These are phyloP conservation scores for Eremothecium sinecaudum DNA, from an alignment of 1,139 yeast species.

Conservation along the genomic window DNA sequence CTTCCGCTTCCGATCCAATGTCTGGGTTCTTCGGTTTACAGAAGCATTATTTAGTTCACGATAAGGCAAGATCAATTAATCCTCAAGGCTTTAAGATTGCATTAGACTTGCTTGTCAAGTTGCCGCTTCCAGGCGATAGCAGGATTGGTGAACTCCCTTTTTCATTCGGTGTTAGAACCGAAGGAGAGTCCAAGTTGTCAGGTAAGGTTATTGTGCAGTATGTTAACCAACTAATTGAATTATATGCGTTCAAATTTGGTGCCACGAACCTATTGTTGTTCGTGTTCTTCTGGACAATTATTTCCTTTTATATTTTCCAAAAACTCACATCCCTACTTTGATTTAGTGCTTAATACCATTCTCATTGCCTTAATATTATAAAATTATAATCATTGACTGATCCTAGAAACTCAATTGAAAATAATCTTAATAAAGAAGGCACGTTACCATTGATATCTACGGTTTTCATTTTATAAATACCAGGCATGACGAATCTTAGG, in stretches of 20 bases:
- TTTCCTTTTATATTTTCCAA: constrained; percentile 26
- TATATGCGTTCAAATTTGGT: constrained; percentile 38
- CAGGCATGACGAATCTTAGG: too few species aligned
- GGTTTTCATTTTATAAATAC: too few species aligned
- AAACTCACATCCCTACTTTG: too few species aligned
- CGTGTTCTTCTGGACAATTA: constrained; percentile 24
- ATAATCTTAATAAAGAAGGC: too few species aligned
- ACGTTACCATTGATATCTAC: too few species aligned
- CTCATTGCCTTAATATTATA: too few species aligned
- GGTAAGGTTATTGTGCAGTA: constrained; percentile 40
- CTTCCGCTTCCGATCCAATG: constrained; percentile 41
- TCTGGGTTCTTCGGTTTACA: constrained; percentile 41
- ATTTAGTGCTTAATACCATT: too few species aligned
- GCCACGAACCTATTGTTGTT: constrained; percentile 29
- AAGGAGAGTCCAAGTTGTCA: constrained; percentile 40
- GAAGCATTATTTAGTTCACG: constrained; percentile 32
- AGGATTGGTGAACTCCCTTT: constrained; percentile 39
- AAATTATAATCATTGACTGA: too few species aligned
- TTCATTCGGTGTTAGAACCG: constrained; percentile 42
- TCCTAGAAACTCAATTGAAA: too few species aligned
- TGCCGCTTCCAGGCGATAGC: constrained; percentile 33
- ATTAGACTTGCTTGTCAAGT: constrained; percentile 36
- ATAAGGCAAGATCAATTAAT: constrained; percentile 31
- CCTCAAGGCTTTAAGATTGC: constrained; percentile 41
- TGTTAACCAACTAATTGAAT: constrained; percentile 36